phyloP scores from a whole-genome alignment of 2,329 filamentous ascomycete species.

The Calonectria pteridis region DNA sequence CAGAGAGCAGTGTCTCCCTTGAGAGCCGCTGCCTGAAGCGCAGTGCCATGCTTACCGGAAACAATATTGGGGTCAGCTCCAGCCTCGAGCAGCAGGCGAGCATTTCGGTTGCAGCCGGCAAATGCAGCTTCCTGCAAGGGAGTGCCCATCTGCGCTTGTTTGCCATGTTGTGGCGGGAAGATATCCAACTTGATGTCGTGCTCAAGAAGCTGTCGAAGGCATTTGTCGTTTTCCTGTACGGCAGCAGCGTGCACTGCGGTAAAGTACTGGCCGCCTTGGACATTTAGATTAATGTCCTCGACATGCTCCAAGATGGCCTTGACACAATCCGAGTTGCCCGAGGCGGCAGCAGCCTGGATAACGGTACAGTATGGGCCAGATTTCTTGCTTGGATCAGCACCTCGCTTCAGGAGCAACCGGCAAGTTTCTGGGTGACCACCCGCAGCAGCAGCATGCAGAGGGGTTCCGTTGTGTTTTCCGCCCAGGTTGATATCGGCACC shows the following conservation, averaged over 20 bases:
- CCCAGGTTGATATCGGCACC: conserved; percentile 14
- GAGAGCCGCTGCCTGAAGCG: conserved; percentile 28
- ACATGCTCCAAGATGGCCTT: conserved; percentile 21
- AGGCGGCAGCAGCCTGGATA: conserved; percentile 26
- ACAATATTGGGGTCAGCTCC: conserved; percentile 23
- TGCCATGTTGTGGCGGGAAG: not conserved
- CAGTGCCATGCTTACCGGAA: conserved; percentile 24
- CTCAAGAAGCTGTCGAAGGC: conserved; percentile 24
- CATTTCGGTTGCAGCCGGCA: conserved; percentile 28
- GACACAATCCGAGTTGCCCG: conserved; percentile 16
- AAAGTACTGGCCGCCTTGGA: conserved; percentile 15
- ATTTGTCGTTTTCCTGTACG: conserved; percentile 19
- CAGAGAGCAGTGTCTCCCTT: conserved; percentile 24
- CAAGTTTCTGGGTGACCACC: conserved; percentile 8
- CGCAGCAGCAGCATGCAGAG: conserved; percentile 24
- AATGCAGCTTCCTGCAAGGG: conserved; percentile 25
- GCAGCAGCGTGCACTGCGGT: conserved; percentile 25
- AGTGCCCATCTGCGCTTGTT: conserved; percentile 12
- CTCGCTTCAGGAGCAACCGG: conserved; percentile 17
- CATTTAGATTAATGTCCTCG: conserved; percentile 21
- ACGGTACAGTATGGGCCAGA: conserved; percentile 19
- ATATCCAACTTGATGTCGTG: conserved; percentile 14
- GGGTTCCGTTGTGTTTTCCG: conserved; percentile 15
- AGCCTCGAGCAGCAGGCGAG: conserved; percentile 27
- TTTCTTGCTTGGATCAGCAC: conserved; percentile 15